Evolutionary conservation across 2,329 filamentous ascomycete genomes (phyloP).

Genomic region (Lachnellula subtilissima): DNA sequence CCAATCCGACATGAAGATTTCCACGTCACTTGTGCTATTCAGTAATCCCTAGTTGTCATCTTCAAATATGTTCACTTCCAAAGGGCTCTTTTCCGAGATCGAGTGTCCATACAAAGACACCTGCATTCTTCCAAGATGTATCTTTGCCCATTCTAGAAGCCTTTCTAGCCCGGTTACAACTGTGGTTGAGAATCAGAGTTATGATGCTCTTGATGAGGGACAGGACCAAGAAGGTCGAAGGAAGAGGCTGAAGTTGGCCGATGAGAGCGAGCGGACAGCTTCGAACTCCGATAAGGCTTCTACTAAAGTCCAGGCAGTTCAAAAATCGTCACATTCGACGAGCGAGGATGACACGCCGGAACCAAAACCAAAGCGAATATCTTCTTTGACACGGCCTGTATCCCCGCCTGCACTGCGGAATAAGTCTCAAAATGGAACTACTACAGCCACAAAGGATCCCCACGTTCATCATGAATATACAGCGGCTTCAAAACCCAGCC

Average conservation of each 20-base stretch:
- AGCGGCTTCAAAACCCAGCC: conserved; percentile 8
- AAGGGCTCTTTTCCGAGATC: conserved; percentile 28
- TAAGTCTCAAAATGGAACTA: conserved; percentile 10
- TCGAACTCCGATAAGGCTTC: background rate
- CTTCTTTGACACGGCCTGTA: conserved; percentile 1
- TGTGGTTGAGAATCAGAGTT: background rate
- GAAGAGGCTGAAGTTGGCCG: conserved; percentile 30
- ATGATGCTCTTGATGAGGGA: background rate
- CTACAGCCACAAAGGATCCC: background rate
- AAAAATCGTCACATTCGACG: background rate
- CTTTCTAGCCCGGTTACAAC: background rate
- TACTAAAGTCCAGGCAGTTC: background rate
- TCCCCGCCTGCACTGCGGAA: background rate
- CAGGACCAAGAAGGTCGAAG: conserved; percentile 29
- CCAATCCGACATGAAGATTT: background rate
- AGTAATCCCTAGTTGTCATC: conserved; percentile 27
- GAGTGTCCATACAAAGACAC: conserved; percentile 28
- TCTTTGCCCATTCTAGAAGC: conserved; percentile 27
- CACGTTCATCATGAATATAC: conserved; percentile 1
- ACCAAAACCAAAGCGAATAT: background rate
- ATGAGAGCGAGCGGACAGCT: conserved; percentile 6
- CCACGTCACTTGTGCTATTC: background rate
- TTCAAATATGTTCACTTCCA: conserved; percentile 35
- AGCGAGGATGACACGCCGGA: background rate
- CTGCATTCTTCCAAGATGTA: conserved; percentile 31